Evolutionary conservation across 164 flowering plant genomes (phyloP).

Genomic region (Platanus orientalis): DNA sequence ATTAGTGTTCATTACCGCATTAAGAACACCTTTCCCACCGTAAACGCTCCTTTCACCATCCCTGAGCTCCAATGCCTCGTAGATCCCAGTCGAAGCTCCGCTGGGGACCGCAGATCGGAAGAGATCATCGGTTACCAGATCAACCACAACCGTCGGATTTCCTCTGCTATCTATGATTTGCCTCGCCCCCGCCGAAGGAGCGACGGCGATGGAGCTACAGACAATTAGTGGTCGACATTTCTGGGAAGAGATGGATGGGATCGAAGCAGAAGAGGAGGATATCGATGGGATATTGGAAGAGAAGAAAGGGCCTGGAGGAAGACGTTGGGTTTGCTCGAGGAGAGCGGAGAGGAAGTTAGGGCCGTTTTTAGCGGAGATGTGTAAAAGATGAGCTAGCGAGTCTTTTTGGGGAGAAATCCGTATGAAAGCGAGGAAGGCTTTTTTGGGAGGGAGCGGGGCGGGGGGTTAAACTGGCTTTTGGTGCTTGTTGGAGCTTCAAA

Average conservation of each 20-base stretch:
- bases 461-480: no score
- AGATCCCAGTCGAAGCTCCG: slow-evolving; percentile 96
- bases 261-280: slow-evolving; percentile 12
- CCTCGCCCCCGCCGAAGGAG: slow-evolving; percentile 56
- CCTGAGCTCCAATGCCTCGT: slow-evolving; percentile 93
- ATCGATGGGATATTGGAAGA: slow-evolving; percentile 23
- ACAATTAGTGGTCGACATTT: slow-evolving; percentile 23
- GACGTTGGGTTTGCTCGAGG: background rate
- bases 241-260: slow-evolving; percentile 9
- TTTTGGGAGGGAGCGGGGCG: no score
- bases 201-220: slow-evolving; percentile 37
- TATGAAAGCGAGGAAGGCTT: no score
- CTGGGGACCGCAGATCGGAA: slow-evolving; percentile 95
- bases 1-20: slow-evolving; percentile 80
- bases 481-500: no score
- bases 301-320: slow-evolving; percentile 15
- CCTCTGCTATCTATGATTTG: slow-evolving; percentile 98
- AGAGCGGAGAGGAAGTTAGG: no score
- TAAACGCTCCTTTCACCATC: slow-evolving; percentile 82
- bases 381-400: no score
- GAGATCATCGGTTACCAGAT: slow-evolving; percentile 66
- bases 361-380: slow-evolving; percentile 18
- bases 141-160: slow-evolving; percentile 96
- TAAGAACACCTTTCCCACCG: slow-evolving; percentile 87
- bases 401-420: no score